These are phyloP conservation scores for Neofusicoccum cordaticola DNA, from an alignment of 2,329 filamentous ascomycete genomes.

Conservation along the genomic window DNA sequence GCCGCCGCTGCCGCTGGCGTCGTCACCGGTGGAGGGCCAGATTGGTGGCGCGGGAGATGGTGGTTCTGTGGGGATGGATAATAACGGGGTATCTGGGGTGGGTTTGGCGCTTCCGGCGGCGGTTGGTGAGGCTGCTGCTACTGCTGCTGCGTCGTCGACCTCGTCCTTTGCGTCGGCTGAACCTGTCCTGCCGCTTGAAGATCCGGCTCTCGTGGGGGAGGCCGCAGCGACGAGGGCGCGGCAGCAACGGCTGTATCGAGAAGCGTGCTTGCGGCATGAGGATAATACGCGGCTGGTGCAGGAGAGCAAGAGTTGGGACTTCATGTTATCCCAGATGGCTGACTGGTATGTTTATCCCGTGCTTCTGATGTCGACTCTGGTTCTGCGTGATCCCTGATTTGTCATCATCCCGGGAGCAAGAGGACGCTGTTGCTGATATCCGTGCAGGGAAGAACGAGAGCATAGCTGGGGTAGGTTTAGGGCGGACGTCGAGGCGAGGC, in stretches of 20 bases:
- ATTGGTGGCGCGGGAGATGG: neutral
- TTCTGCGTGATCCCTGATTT: too few species aligned
- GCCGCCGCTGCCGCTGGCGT: neutral
- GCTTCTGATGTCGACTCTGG: neutral
- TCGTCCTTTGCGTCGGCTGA: neutral
- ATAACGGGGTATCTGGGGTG: too few species aligned
- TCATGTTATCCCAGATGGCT: conserved; percentile 42
- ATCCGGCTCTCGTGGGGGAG: conserved; percentile 66
- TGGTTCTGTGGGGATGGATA: neutral
- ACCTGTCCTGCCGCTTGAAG: conserved; percentile 57
- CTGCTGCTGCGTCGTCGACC: conserved; percentile 9
- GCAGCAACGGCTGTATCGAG: conserved; percentile 51
- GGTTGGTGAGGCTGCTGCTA: neutral
- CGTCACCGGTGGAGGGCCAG: neutral
- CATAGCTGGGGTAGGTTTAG: conserved; percentile 25
- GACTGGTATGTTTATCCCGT: conserved; percentile 32
- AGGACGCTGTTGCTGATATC: neutral
- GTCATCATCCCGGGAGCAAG: conserved; percentile 15
- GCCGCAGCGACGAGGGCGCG: conserved; percentile 59
- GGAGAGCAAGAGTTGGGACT: conserved; percentile 41
- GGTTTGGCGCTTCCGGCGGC: neutral
- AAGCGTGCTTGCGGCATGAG: conserved; percentile 41
- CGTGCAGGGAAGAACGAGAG: conserved; percentile 21
- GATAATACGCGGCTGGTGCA: conserved; percentile 25
- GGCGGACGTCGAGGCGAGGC: neutral